Evolutionary conservation across 352 stramenopile species (phyloP).

Genomic region (Labyrinthula sp.): DNA sequence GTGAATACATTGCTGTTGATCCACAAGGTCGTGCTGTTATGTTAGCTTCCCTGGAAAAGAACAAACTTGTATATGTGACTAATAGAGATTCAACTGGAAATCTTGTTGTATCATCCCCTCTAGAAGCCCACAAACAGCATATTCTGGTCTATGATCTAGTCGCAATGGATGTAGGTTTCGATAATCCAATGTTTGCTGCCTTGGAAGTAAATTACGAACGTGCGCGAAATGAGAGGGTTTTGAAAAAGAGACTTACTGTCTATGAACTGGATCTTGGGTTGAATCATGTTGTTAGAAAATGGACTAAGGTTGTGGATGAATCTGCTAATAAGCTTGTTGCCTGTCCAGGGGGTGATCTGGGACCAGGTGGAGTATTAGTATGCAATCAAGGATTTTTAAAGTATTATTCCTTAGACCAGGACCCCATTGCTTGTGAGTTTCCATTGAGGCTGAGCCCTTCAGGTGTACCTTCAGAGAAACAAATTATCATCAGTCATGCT

Average conservation of each 20-base stretch:
- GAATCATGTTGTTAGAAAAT: conserved; percentile 91
- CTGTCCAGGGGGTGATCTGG: conserved; percentile 47
- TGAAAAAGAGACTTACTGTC: conserved; percentile 82
- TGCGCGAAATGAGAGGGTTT: conserved; percentile 29
- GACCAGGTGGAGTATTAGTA: conserved; percentile 77
- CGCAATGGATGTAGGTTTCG: conserved; percentile 89
- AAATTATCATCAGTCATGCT: conserved; percentile 1
- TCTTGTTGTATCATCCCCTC: conserved; percentile 83
- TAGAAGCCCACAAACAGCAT: conserved; percentile 89
- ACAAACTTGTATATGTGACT: conserved; percentile 97
- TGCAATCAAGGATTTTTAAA: conserved; percentile 81
- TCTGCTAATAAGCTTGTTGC: conserved; percentile 79
- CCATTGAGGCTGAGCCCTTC: background rate
- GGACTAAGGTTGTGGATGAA: conserved; percentile 57
- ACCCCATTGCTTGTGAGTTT: conserved; percentile 2
- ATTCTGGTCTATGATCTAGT: conserved; percentile 78
- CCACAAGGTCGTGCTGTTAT: conserved; percentile 87
- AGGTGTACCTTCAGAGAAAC: conserved; percentile 2
- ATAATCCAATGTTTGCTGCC: conserved; percentile 93
- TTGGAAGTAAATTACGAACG: conserved; percentile 76
- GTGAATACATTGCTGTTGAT: conserved; percentile 87
- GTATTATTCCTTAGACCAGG: conserved; percentile 86
- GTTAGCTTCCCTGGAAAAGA: conserved; percentile 80
- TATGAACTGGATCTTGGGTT: conserved; percentile 97
- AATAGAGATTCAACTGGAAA: conserved; percentile 75